phyloP scores from a whole-genome alignment of 1,284 basidiomycete genomes.

The Athelia sp. region DNA sequence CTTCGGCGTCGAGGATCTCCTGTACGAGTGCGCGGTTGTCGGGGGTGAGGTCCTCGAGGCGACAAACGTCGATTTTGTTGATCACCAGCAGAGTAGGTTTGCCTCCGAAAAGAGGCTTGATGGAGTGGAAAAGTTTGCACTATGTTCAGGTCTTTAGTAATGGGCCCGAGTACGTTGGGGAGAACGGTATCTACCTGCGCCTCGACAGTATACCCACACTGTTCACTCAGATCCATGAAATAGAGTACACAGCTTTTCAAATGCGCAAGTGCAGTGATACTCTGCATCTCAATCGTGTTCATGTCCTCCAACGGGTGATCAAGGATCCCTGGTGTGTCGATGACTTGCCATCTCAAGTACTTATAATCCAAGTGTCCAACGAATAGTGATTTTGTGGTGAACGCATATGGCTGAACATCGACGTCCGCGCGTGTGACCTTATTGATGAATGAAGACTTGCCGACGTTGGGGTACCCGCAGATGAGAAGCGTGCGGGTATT shows the following conservation, averaged over 20 bases:
- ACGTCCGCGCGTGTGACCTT: conserved; percentile 97
- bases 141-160: conserved; percentile 23
- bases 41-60: conserved; percentile 74
- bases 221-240: conserved; percentile 96
- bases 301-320: conserved; percentile 96
- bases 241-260: conserved; percentile 89
- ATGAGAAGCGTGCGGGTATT: conserved; percentile 95
- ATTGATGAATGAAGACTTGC: conserved; percentile 97
- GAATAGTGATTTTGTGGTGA: conserved; percentile 96
- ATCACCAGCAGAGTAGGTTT: conserved; percentile 91
- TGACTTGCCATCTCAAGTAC: conserved; percentile 96
- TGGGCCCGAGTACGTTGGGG: conserved; percentile 2
- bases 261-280: conserved; percentile 93
- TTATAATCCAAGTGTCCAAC: conserved; percentile 97
- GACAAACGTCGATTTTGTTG: conserved; percentile 92
- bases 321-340: conserved; percentile 91
- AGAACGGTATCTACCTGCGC: conserved; percentile 62
- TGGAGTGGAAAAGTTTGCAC: conserved; percentile 97
- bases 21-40: conserved; percentile 78
- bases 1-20: conserved; percentile 75
- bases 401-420: conserved; percentile 96
- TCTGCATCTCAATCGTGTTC: conserved; percentile 99
- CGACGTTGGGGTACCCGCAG: conserved; percentile 97
- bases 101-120: conserved; percentile 90
- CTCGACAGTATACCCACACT: conserved; percentile 93